Base-by-base conservation (phyloP, 352 stramenopile species). In the Phytophthora sansomeana region DNA sequence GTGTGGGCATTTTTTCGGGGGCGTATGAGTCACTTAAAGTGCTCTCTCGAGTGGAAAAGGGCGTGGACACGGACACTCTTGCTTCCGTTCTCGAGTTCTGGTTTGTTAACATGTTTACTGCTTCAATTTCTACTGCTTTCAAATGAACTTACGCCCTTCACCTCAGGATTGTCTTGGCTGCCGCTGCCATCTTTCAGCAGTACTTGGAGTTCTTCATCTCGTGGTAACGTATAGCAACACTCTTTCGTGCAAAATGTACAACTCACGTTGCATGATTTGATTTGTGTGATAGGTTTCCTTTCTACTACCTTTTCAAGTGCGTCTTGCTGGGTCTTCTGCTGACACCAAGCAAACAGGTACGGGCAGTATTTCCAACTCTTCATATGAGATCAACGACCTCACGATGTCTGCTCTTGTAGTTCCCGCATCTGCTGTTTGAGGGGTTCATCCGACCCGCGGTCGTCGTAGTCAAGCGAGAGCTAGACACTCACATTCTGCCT, bases 301-400 rank as follows among this genome's bases (percentile, higher is more conserved):
- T 92, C 42, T 92, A 87, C 67, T 92, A 90, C 54, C 58, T 92
- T 17, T 87, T 87, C 81, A 92, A 92, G 67, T 89, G 81, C 46
- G 39, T 71, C 38, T 61, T 90, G 21, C 58, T 90, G 28, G 80
- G 74, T 2, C 65, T 92, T 13, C 47, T 91, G 56, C 63, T 92
- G 41, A 75, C 75, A 35, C 83, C 83, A 36, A 85, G 77, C 54
- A 81, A 80, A 48, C 87, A 92, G 42, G 83, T 87, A 50, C 4
- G 33, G 35, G 10, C 10, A 26, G 13, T 30, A 26, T 10, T n/a
- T 16, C 6, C 30, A 53, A 32, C n/a, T 43, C 41, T 19, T 21
- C 26, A 8, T 30, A 19, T 30, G 2, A 11, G 13, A 41, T 43
- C 41, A 21, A 44, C 29, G 33, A 42, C 0, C 54, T 57, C 26